Evolutionary conservation across 202 grass and related monocot genomes (phyloP).

Genomic region (Cymbopogon flexuosus): DNA sequence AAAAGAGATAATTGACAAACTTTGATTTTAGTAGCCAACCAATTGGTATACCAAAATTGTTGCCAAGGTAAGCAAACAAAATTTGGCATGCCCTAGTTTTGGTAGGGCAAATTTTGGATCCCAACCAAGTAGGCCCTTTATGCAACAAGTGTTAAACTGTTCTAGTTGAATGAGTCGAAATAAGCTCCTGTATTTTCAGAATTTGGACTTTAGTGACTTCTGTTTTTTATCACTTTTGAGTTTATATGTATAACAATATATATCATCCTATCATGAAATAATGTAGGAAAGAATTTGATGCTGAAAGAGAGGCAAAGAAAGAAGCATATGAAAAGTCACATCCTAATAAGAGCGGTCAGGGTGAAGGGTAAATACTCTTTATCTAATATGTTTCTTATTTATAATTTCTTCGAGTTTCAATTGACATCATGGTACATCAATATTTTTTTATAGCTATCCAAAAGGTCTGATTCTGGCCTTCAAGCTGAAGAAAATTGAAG

Average conservation of each 20-base stretch:
- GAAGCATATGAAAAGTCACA: conserved; percentile 42
- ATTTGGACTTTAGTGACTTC: neutral
- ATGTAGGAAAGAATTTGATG: conserved; percentile 91
- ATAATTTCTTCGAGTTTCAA: neutral
- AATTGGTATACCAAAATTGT: too few species aligned
- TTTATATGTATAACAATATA: conserved; percentile 2
- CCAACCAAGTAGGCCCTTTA: neutral
- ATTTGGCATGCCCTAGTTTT: too few species aligned
- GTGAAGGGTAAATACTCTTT: conserved; percentile 52
- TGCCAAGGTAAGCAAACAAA: too few species aligned
- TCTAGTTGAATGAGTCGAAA: neutral
- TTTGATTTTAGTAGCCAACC: too few species aligned
- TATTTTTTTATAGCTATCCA: conserved; percentile 50
- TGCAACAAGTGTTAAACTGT: neutral
- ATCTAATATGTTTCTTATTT: conserved; percentile 4
- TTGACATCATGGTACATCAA: conserved; percentile 18
- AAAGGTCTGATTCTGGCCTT: conserved; percentile 85
- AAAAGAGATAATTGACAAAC: too few species aligned
- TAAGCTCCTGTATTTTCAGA: neutral
- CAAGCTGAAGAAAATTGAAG: conserved; percentile 66
- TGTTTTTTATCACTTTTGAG: conserved; percentile 10
- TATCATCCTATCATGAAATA: conserved; percentile 14
- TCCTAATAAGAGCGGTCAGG: conserved; percentile 32
- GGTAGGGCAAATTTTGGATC: too few species aligned
- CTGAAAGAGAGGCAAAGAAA: conserved; percentile 54